phyloP scores from a whole-genome alignment of 2,329 filamentous ascomycete genomes.

The Chrysosporium keratinophilum region DNA sequence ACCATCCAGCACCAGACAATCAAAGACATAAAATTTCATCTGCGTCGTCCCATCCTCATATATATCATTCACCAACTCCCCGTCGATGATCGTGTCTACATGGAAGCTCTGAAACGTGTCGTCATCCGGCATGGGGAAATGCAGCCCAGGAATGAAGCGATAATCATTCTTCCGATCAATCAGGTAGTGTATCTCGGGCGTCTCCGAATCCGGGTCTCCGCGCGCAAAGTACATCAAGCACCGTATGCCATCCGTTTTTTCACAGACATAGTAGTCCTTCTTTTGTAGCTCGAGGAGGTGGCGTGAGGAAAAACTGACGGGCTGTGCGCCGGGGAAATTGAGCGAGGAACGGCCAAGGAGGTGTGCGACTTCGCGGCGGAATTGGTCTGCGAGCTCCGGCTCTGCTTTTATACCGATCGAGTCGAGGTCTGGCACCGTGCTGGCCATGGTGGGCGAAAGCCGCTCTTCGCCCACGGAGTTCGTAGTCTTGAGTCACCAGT shows the following conservation, averaged over 20 bases:
- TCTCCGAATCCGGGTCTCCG: slow-evolving; percentile 43
- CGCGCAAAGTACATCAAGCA: slow-evolving; percentile 83
- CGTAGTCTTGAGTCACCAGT: not conserved
- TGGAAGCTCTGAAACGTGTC: slow-evolving; percentile 57
- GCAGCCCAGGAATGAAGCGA: slow-evolving; percentile 69
- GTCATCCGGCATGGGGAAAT: slow-evolving; percentile 65
- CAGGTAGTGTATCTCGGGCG: slow-evolving; percentile 69
- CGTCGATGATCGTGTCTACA: slow-evolving; percentile 72
- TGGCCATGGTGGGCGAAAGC: slow-evolving; percentile 24
- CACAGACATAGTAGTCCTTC: slow-evolving; percentile 92
- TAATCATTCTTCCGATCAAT: slow-evolving; percentile 98
- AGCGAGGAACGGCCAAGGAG: slow-evolving; percentile 58
- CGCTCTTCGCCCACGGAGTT: not conserved
- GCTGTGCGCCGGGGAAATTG: slow-evolving; percentile 81
- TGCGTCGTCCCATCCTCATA: slow-evolving; percentile 55
- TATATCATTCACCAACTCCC: slow-evolving; percentile 84
- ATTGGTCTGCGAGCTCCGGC: slow-evolving; percentile 47
- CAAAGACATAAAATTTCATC: slow-evolving; percentile 83
- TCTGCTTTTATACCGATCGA: slow-evolving; percentile 52
- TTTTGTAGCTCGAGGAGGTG: slow-evolving; percentile 74
- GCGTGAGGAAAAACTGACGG: slow-evolving; percentile 75
- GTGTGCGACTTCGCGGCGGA: slow-evolving; percentile 63
- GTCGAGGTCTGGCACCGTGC: slow-evolving; percentile 35
- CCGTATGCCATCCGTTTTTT: slow-evolving; percentile 93
- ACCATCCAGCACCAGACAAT: slow-evolving; percentile 66